phyloP scores from a whole-genome alignment of 2,329 filamentous ascomycete species.

The Trichophyton benhamiae region DNA sequence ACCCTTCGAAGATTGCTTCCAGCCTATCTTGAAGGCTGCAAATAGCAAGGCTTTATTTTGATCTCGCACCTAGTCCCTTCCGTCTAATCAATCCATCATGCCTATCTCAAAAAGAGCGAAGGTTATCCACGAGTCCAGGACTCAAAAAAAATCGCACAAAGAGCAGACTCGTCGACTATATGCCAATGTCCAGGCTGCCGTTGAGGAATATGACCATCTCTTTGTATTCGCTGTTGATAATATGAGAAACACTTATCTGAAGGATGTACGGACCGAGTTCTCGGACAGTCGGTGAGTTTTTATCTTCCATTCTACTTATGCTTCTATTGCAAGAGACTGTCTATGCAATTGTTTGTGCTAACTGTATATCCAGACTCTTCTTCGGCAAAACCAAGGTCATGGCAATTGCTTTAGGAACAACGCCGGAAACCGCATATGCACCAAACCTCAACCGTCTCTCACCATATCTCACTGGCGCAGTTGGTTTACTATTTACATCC shows the following conservation, averaged over 20 bases:
- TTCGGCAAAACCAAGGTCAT: constrained; percentile 99
- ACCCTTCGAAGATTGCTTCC: not conserved
- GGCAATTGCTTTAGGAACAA: constrained; percentile 79
- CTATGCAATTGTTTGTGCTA: constrained; percentile 1
- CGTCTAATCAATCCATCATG: constrained; percentile 45
- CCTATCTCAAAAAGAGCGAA: constrained; percentile 91
- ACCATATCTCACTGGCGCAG: constrained; percentile 61
- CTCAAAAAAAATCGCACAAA: constrained; percentile 84
- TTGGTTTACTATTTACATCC: constrained; percentile 84
- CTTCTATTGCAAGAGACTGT: not conserved
- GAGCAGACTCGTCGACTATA: constrained; percentile 78
- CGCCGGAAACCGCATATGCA: constrained; percentile 64
- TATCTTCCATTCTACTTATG: not conserved
- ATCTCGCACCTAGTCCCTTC: not conserved
- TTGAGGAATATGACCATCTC: constrained; percentile 77
- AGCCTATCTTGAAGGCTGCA: not conserved
- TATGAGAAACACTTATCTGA: constrained; percentile 95
- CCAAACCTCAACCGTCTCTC: constrained; percentile 61
- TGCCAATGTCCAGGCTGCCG: constrained; percentile 70
- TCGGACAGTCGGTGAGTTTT: constrained; percentile 62
- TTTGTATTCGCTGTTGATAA: constrained; percentile 92
- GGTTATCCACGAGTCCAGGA: constrained; percentile 80
- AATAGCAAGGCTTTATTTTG: not conserved
- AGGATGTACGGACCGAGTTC: constrained; percentile 76
- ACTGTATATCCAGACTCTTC: constrained; percentile 55